Evolutionary conservation across 106 monocot genomes (phyloP).

Genomic region (Dendrobium catenatum): DNA sequence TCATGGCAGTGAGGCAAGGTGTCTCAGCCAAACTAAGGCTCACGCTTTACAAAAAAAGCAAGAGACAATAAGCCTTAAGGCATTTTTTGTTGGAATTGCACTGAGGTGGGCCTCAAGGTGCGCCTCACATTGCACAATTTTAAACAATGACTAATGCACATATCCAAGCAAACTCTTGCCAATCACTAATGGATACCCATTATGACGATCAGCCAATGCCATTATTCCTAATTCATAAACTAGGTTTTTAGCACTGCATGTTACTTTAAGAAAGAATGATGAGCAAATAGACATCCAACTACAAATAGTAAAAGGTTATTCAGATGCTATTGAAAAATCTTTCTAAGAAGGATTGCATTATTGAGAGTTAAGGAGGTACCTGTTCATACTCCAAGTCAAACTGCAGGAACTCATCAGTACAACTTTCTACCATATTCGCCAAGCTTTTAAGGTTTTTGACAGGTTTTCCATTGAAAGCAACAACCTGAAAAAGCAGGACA

Average conservation of each 20-base stretch:
- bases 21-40: too few species aligned
- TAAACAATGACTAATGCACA: neutral
- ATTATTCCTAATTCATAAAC: neutral
- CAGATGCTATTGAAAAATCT: neutral
- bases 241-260: neutral
- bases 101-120: too few species aligned
- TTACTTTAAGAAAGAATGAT: neutral
- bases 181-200: neutral
- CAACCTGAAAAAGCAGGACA: slow-evolving; percentile 30
- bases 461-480: slow-evolving; percentile 83
- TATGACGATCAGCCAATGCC: neutral
- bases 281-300: slow-evolving; percentile 3
- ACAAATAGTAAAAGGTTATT: slow-evolving; percentile 4
- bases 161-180: neutral
- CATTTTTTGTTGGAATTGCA: too few species aligned
- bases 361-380: slow-evolving; percentile 27
- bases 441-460: slow-evolving; percentile 86
- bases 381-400: slow-evolving; percentile 95
- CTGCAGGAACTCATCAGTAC: slow-evolving; percentile 79
- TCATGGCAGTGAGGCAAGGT: too few species aligned
- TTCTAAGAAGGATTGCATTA: neutral
- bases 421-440: slow-evolving; percentile 83
- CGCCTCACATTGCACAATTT: too few species aligned
- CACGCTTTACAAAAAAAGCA: too few species aligned
- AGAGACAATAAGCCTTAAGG: too few species aligned